phyloP scores from a whole-genome alignment of 179 eudicot genomes.

The Pouteria campechiana region DNA sequence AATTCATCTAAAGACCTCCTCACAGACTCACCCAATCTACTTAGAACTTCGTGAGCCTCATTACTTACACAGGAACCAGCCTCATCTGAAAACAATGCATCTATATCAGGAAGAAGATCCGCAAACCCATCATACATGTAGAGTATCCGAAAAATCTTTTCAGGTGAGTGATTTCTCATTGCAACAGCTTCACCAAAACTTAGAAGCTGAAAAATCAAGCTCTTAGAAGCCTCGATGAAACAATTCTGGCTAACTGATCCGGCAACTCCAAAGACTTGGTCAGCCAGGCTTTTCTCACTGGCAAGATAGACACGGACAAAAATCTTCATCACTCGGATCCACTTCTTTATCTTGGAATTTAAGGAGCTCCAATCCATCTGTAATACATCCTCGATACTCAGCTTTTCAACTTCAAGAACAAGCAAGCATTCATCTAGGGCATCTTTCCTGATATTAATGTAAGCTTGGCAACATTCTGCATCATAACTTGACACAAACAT shows the following conservation, averaged over 20 bases:
- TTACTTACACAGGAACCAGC: conserved; percentile 15
- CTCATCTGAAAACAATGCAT: conserved; percentile 20
- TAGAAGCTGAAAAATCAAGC: conserved; percentile 33
- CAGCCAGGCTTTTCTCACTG: conserved; percentile 30
- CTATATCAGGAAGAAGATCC: conserved; percentile 30
- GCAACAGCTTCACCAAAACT: conserved; percentile 40
- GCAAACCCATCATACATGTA: conserved; percentile 42
- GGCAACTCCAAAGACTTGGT: conserved; percentile 29
- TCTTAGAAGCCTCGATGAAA: conserved; percentile 36
- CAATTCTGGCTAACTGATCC: conserved; percentile 24
- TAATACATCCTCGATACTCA: conserved; percentile 42
- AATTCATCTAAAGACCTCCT: conserved; percentile 42
- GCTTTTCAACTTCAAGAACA: conserved; percentile 34
- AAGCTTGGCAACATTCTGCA: conserved; percentile 41
- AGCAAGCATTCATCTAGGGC: conserved; percentile 37
- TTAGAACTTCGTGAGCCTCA: conserved; percentile 27
- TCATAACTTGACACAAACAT: conserved; percentile 39
- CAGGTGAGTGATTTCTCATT: conserved; percentile 39
- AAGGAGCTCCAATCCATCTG: conserved; percentile 39
- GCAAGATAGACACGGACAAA: conserved; percentile 43
- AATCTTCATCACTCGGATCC: conserved; percentile 36
- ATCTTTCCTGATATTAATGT: conserved; percentile 28
- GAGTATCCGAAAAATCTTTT: conserved; percentile 32
- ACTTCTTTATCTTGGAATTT: conserved; percentile 31
- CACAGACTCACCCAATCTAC: conserved; percentile 28